Conservation (phyloP, 140 eudicot species). For the Ambrosia hybrid region DNA sequence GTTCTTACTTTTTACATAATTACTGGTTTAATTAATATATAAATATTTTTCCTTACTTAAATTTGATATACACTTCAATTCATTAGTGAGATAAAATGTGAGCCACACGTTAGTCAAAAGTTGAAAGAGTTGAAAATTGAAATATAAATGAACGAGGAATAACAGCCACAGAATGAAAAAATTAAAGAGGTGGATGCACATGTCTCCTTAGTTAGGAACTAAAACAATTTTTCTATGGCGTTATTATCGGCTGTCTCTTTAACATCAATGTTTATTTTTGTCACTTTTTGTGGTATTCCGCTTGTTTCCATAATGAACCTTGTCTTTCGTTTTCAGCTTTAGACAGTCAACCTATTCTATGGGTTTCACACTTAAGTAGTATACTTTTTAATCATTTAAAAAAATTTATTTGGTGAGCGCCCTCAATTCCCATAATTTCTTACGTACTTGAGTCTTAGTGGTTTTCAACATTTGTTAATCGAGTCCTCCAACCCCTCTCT, state of each 20-base stretch:
- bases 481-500: too few relatives aligned
- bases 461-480: too few relatives aligned
- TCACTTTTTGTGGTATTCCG: constrained; percentile 8
- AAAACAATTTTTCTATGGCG: constrained; percentile 11
- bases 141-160: constrained; percentile 13
- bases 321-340: neutral
- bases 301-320: neutral
- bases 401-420: too few relatives aligned
- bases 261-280: constrained; percentile 16
- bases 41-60: too few relatives aligned
- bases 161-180: neutral
- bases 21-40: too few relatives aligned
- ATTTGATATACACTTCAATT: neutral
- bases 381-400: neutral
- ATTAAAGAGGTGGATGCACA: constrained; percentile 12
- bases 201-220: constrained; percentile 23
- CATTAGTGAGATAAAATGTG: neutral
- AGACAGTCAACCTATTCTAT: constrained; percentile 8
- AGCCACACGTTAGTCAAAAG: constrained; percentile 35
- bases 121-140: constrained; percentile 5
- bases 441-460: too few relatives aligned
- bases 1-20: too few relatives aligned
- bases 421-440: too few relatives aligned
- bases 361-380: too few relatives aligned
- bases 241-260: constrained; percentile 15